A percentile compares a stretch with the other conserved stretches of the same genome.
Evolutionary conservation across 345 rosid species (phyloP).

Genomic region (Erodium maritimum): DNA sequence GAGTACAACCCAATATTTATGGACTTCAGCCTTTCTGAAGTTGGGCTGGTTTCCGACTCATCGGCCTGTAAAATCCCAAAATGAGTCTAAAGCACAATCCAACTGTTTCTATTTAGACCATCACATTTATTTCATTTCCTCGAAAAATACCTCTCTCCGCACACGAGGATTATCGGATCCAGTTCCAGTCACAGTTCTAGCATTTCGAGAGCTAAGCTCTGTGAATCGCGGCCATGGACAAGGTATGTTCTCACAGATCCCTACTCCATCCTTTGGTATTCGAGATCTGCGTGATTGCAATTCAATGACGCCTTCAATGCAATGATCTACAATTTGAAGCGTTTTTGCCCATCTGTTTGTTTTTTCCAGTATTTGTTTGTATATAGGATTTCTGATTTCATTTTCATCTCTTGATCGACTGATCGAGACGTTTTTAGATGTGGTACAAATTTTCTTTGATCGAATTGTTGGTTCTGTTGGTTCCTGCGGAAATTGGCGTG

Average conservation of each 20-base stretch:
- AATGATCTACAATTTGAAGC: background rate
- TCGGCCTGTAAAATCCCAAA: too few relatives aligned
- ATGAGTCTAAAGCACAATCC: too few relatives aligned
- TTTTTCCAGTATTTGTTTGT: background rate
- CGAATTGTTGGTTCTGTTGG: conserved; percentile 2
- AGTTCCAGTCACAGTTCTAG: background rate
- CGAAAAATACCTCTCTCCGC: background rate
- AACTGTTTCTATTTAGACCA: background rate
- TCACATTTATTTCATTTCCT: background rate
- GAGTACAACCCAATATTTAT: too few relatives aligned
- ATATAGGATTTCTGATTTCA: background rate
- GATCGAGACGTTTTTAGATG: background rate
- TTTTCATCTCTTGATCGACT: background rate
- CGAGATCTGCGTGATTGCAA: conserved; percentile 5
- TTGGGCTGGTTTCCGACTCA: too few relatives aligned
- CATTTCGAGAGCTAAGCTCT: background rate
- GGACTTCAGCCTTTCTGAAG: too few relatives aligned
- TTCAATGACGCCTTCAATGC: background rate
- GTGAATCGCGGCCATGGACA: conserved; percentile 12
- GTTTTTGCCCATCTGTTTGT: background rate
- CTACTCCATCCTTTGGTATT: background rate
- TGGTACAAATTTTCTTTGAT: background rate
- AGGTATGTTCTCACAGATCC: conserved; percentile 1
- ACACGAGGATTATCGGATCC: conserved; percentile 9
- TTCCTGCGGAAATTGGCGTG: background rate